Conservation (phyloP, 352 stramenopile species). For the Globisporangium okanoganense region DNA sequence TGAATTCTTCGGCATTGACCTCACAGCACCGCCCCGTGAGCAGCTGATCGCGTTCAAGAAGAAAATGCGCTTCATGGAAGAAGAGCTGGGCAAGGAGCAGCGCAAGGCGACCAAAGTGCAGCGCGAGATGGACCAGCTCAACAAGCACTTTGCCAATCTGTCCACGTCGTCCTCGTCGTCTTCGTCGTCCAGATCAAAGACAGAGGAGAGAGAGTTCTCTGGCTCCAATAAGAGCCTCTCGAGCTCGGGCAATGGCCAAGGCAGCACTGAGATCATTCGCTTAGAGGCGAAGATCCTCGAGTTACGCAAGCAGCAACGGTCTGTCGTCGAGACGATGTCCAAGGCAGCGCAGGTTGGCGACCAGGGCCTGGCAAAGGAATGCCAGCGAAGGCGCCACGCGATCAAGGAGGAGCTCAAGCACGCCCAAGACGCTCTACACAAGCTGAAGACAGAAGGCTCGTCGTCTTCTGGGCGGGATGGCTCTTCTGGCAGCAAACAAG, state of each 20-base stretch:
- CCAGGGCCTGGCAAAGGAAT: conserved; percentile 73
- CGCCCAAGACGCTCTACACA: conserved; percentile 62
- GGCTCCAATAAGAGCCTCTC: conserved; percentile 24
- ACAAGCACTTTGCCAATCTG: conserved; percentile 60
- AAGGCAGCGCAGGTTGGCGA: conserved; percentile 72
- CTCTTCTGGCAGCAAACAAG: conserved; percentile 8
- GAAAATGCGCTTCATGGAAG: conserved; percentile 68
- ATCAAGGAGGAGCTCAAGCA: conserved; percentile 78
- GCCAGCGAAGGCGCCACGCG: conserved; percentile 59
- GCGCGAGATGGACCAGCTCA: conserved; percentile 85
- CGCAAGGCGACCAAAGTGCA: conserved; percentile 68
- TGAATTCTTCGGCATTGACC: conserved; percentile 78
- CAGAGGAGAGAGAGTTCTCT: conserved; percentile 28
- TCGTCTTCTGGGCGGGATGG: conserved; percentile 3
- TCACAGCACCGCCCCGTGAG: conserved; percentile 43
- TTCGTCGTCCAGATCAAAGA: conserved; percentile 18
- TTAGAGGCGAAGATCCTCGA: conserved; percentile 75
- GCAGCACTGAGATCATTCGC: conserved; percentile 40
- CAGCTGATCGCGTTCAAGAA: conserved; percentile 61
- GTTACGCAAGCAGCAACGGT: conserved; percentile 73
- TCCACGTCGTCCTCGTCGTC: conserved; percentile 27
- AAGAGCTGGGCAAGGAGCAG: conserved; percentile 79
- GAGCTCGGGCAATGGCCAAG: conserved; percentile 15
- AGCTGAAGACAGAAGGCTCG: conserved; percentile 45
- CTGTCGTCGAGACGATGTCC: conserved; percentile 63